Conservation (phyloP, 345 rosid genomes). For the Eucalyptus cloeziana region DNA sequence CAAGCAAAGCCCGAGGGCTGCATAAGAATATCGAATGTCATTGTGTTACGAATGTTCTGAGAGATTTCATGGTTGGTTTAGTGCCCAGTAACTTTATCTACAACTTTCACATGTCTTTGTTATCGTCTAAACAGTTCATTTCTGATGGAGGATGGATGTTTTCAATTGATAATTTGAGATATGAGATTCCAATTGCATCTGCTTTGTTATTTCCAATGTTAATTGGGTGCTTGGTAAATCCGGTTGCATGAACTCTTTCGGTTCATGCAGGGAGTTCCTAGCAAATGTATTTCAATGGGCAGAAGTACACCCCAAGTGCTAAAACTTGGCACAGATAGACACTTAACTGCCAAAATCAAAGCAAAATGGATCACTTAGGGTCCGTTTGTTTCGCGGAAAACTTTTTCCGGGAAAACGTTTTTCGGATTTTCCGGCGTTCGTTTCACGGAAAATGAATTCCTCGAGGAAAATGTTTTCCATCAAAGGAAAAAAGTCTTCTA, state of each 20-base stretch:
- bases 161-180: not conserved
- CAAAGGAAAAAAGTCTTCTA: too few species aligned
- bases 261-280: not conserved
- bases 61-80: not conserved
- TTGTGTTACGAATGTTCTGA: not conserved
- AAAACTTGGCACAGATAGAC: rapidly evolving
- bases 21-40: not conserved
- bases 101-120: not conserved
- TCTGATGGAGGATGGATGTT: not conserved
- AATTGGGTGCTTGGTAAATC: not conserved
- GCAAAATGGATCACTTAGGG: rapidly evolving
- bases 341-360: rapidly evolving
- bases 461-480: too few species aligned
- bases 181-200: not conserved
- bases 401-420: too few species aligned
- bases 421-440: too few species aligned
- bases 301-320: rapidly evolving
- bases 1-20: not conserved
- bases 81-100: not conserved
- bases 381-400: too few species aligned
- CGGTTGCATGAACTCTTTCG: not conserved
- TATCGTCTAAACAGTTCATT: not conserved
- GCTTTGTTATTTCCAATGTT: not conserved
- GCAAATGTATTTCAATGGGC: not conserved
- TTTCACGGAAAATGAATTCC: too few species aligned